Conservation (phyloP, 176 grass and related monocot genomes). For the Oryza glaberrima region DNA sequence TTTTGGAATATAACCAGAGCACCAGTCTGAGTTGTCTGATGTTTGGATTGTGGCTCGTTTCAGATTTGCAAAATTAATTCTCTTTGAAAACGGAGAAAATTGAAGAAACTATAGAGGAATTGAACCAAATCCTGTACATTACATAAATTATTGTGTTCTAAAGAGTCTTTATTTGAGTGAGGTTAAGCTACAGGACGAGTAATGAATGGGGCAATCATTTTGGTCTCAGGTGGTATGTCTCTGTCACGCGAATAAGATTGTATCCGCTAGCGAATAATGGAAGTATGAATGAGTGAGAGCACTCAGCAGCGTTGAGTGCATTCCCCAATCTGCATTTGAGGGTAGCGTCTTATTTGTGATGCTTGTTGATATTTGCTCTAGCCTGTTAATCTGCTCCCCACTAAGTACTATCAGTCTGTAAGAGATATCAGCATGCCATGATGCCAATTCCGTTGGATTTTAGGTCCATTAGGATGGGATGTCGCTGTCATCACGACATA, state of each 20-base stretch:
- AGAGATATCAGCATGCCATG: background rate
- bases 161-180: no score
- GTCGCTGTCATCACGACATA: slow-evolving; percentile 14
- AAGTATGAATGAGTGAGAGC: background rate
- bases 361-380: background rate
- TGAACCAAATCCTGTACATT: no score
- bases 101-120: no score
- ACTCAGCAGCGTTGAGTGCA: background rate
- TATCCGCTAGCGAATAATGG: slow-evolving; percentile 9
- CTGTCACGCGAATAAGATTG: slow-evolving; percentile 32
- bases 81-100: no score
- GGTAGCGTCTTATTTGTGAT: background rate
- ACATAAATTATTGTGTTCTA: no score
- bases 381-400: background rate
- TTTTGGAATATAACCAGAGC: background rate
- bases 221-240: slow-evolving; percentile 23
- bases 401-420: background rate
- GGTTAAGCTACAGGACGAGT: background rate
- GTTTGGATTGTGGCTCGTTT: no score
- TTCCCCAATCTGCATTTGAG: background rate
- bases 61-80: no score
- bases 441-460: slow-evolving; percentile 12
- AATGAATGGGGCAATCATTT: slow-evolving; percentile 14
- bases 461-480: slow-evolving; percentile 15
- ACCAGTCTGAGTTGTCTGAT: background rate